Evolutionary conservation across 192 early-diverging fungal genomes (phyloP).

Genomic region (Backusella mclennaniae): DNA sequence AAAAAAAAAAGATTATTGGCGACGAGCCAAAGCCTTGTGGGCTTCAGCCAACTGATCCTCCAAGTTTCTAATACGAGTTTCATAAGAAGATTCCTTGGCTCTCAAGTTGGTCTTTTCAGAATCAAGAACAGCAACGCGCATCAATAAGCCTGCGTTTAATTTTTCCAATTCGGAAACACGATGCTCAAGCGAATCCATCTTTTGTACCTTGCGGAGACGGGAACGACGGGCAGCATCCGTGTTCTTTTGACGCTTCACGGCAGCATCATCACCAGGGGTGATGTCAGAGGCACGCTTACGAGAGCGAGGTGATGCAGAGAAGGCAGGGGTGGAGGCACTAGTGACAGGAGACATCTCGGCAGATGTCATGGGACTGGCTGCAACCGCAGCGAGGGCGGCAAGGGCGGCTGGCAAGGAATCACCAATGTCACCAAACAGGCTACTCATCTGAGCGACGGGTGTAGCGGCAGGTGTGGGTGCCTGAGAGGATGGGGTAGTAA

Average conservation of each 20-base stretch:
- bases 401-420: conserved; percentile 14
- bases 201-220: conserved; percentile 79
- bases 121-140: conserved; percentile 49
- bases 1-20: neutral
- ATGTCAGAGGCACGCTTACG: conserved; percentile 15
- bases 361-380: neutral
- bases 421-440: conserved; percentile 14
- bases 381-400: conserved; percentile 14
- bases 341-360: conserved; percentile 7
- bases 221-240: conserved; percentile 95
- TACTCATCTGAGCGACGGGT: neutral
- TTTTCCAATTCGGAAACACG: conserved; percentile 79
- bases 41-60: conserved; percentile 53
- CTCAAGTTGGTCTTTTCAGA: conserved; percentile 47
- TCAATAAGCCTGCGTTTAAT: conserved; percentile 60
- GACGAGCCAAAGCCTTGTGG: conserved; percentile 40
- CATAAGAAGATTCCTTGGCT: conserved; percentile 43
- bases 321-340: conserved; percentile 6
- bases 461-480: neutral
- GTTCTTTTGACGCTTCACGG: conserved; percentile 69
- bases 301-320: conserved; percentile 6
- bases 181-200: conserved; percentile 79
- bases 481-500: neutral
- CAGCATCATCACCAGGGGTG: conserved; percentile 42
- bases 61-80: conserved; percentile 46